Base-by-base conservation (phyloP, 2,329 filamentous ascomycete species). In the Phyllosticta citrichinensis region DNA sequence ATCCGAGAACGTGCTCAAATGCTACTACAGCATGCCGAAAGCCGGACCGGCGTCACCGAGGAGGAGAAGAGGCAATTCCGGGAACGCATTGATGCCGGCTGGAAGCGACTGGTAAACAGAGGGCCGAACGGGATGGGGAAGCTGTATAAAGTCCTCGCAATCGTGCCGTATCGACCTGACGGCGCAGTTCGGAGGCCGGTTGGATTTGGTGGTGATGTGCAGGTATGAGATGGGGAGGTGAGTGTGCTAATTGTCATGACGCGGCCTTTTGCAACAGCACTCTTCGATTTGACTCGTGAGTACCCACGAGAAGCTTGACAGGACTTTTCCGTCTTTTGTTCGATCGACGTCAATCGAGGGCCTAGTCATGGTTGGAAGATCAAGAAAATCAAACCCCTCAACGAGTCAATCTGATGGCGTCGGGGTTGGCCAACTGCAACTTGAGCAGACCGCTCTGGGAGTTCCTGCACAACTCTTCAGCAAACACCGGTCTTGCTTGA, bases 91-190 rank as follows among this genome's bases (percentile, higher is more conserved):
- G 85, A 91, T 65, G 83, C 79, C 64, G 87, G 88, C 0, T 95
- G 91, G 84, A 87, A 84, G 75, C 80, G 94, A 63, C 77, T 99
- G 57, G 84, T 97, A n/a, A 92, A 96, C 72, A 80, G 85, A 52
- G 87, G 89, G 0, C 87, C 86, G 1, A 85, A 84, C 57, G 93
- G 91, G 0, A 99, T 99, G 94, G 94, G 94, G 0, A 92, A 87
- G 76, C 78, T 96, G 22, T 99, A 99, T 73, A 97, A 97, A 76
- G 92, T 85, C 24, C 81, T 99, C 81, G 89, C 92, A 12, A 90
- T 99, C 67, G 71, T 97, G 68, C 94, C 94, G 0, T 74, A 75
- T 64, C 67, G 65, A 53, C 69, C 73, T 73, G 89, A 88, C 65
- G 82, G 80, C 40, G 87, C 88, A 1, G 81, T 78, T 63, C 84